phyloP scores from a whole-genome alignment of 495 filamentous ascomycete species.

The Diplogelasinospora grovesii region DNA sequence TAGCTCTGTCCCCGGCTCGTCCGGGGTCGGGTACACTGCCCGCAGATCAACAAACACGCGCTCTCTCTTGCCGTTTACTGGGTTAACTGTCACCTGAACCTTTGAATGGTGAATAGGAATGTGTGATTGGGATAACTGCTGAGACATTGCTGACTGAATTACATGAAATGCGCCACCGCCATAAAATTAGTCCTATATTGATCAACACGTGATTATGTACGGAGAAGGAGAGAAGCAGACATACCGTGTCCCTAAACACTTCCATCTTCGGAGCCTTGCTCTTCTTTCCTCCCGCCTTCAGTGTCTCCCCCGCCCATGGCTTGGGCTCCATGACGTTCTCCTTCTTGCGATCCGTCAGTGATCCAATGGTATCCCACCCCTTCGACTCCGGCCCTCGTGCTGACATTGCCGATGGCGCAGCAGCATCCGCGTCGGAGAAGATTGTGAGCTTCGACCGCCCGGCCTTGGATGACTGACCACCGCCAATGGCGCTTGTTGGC shows the following conservation, averaged over 20 bases:
- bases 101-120: slow-evolving; percentile 45
- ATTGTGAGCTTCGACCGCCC: slow-evolving; percentile 80
- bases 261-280: slow-evolving; percentile 72
- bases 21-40: slow-evolving; percentile 70
- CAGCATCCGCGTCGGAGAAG: slow-evolving; percentile 70
- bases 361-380: slow-evolving; percentile 91
- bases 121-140: slow-evolving; percentile 43
- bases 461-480: slow-evolving; percentile 45
- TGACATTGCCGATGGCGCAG: slow-evolving; percentile 40
- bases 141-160: slow-evolving; percentile 48
- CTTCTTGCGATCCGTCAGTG: slow-evolving; percentile 80
- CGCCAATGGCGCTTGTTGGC: slow-evolving; percentile 38
- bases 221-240: slow-evolving; percentile 35
- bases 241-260: slow-evolving; percentile 94
- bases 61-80: slow-evolving; percentile 70
- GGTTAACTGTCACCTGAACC: slow-evolving; percentile 69
- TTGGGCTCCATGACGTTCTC: slow-evolving; percentile 83
- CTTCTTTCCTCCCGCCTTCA: slow-evolving; percentile 78
- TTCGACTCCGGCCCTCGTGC: slow-evolving; percentile 46
- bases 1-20: slow-evolving; percentile 60
- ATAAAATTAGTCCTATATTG: slow-evolving; percentile 85
- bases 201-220: slow-evolving; percentile 69
- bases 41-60: slow-evolving; percentile 80
- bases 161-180: slow-evolving; percentile 46
- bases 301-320: slow-evolving; percentile 86